Evolutionary conservation across 2,329 filamentous ascomycete genomes (phyloP), one percentile per base, ranked within the genome.

Genomic region (Fusarium pseudocircinatum): DNA sequence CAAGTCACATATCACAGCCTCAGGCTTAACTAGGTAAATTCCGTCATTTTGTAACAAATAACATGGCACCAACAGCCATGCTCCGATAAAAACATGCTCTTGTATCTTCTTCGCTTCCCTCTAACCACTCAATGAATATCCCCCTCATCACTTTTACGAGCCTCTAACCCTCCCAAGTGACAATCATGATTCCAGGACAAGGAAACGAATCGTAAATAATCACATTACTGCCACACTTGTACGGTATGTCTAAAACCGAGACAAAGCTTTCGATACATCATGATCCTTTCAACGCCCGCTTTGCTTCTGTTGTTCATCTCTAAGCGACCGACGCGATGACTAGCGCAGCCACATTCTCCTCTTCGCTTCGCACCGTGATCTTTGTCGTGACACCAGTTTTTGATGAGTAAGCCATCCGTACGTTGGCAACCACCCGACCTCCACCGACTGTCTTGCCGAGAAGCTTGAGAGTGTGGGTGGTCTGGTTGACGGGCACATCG

Each of bases 381-480:
- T 98, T 98, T 79, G 96, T 97, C 66, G 96, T 98, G 32, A 98
- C 95, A 59, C 96, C 96, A 56, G 92, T 92, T 88, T 97, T 97
- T 78, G 93, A 91, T 70, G 94, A 97, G 84, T 91, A 98, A 2
- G 95, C 96, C 95, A 99, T 97, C 83, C 95, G 90, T 73, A 98
- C 91, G 74, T 90, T 92, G 69, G 93, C 93, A 63, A 95, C 94
- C 22, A 99, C 96, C 79, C 93, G 92, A 75, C 96, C 96, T 40
- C 96, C 96, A 39, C 90, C 91, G 71, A 98, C 92, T 47, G 94
- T 97, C 90, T 98, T 98, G 81, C 96, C 96, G 82, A 98, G 93
- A 40, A 99, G 87, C 85, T 97, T 98, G 81, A 99, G 91, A 8
- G 95, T 95, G 83, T 99, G 96, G 71, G 95, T 98, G 68, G 92